Base-by-base conservation (phyloP, 352 stramenopile species). In the Globisporangium uncinulatum region DNA sequence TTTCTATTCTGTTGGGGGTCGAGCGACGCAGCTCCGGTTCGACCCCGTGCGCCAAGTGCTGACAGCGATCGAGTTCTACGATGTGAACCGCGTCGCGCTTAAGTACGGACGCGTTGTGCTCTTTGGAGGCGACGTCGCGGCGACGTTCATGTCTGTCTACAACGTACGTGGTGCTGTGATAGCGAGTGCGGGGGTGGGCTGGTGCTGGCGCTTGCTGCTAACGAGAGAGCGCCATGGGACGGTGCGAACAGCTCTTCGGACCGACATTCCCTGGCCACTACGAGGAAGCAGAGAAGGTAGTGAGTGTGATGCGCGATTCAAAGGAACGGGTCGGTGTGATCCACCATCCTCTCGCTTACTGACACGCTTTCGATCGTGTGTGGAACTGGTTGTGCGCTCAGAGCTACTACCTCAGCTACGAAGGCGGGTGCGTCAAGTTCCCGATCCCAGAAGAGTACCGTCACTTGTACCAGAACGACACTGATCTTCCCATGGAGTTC, bases 91-190 rank as follows among this genome's bases (percentile, higher is more conserved):
- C 20, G 73, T 94, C 19, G 70, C 83, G 29, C 64, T 94, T 21
- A 89, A 91, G 62, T 92, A 89, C 59, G 83, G 83, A 21, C 84
- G 83, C 52, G 82, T 91, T 13, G 74, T 90, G 54, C 87, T 94
- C 59, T 94, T 92, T 57, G 83, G 85, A 3, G 84, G 83, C 4
- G 77, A 87, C 31, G 73, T 88, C 54, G 70, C 79, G 10, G 77
- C 85, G 34, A 93, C 85, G 31, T 94, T 92, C 67, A 91, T 93
- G 76, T 92, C 85, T 20, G 72, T 94, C 14, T 94, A 94, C 70
- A 91, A 94, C 48, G 85, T 94, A 69, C n/a, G 58, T 47, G 39
- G 9, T n/a, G 39, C 19, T 9, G 39, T 14, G 39, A 19, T 45
- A 15, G 11, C 14, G 19, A 45, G 39, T n/a, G 39, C 13, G 39